Conservation (phyloP, 2,329 filamentous ascomycete genomes). For the Colletotrichum trifolii region DNA sequence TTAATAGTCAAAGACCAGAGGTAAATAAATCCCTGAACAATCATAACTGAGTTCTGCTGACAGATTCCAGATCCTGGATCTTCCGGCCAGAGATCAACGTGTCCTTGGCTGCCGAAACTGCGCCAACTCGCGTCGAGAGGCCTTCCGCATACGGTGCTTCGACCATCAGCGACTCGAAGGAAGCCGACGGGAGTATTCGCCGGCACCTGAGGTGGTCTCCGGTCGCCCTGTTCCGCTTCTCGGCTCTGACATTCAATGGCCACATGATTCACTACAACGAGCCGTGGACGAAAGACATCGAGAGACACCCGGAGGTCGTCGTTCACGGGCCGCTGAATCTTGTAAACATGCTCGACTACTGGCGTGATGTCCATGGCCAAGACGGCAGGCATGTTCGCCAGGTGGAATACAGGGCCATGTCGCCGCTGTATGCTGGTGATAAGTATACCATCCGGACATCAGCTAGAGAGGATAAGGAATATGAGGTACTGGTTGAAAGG, state of each 20-base stretch:
- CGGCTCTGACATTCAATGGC: conserved; percentile 85
- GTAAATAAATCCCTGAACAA: conserved; percentile 44
- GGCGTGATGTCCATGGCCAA: conserved; percentile 60
- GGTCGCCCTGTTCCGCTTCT: conserved; percentile 79
- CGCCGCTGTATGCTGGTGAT: conserved; percentile 77
- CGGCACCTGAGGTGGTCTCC: conserved; percentile 57
- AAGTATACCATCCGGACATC: conserved; percentile 70
- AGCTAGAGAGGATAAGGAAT: conserved; percentile 47
- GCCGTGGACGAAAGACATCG: conserved; percentile 70
- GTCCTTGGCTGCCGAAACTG: conserved; percentile 31
- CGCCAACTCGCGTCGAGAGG: conserved; percentile 29
- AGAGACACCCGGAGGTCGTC: conserved; percentile 77
- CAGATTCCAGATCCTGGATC: conserved; percentile 52
- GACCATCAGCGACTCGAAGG: not conserved
- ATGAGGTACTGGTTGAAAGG: conserved; percentile 61
- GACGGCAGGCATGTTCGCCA: conserved; percentile 39
- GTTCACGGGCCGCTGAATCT: conserved; percentile 86
- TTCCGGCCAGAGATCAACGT: conserved; percentile 52
- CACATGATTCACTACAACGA: conserved; percentile 87
- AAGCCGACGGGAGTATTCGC: conserved; percentile 32
- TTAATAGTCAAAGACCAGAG: conserved; percentile 65
- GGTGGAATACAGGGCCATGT: conserved; percentile 75
- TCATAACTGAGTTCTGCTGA: not conserved
- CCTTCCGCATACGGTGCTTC: conserved; percentile 13
- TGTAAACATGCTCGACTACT: conserved; percentile 77